Conservation (phyloP, 164 flowering plant genomes). For the Tinospora cordifolia region DNA sequence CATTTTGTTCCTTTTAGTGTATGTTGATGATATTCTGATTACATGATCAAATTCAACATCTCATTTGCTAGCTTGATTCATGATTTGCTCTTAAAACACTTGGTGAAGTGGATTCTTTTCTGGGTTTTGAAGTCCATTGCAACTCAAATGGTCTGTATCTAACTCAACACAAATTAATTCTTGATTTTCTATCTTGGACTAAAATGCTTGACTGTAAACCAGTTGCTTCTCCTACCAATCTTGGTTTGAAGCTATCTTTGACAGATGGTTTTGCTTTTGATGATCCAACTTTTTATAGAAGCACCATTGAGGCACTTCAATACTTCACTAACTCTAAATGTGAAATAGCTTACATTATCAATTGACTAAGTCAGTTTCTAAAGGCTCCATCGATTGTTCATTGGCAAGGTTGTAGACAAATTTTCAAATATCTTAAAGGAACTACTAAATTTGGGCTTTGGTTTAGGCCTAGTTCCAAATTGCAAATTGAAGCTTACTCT, state of each 20-base stretch:
- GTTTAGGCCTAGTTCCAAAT: neutral
- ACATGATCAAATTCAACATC: neutral
- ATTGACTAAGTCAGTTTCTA: neutral
- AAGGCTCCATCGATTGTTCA: neutral
- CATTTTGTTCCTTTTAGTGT: neutral
- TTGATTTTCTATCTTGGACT: neutral
- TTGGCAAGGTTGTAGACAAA: neutral
- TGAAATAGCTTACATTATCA: neutral
- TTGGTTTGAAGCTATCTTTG: no score
- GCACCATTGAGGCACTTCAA: no score
- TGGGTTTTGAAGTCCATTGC: neutral
- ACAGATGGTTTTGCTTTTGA: no score
- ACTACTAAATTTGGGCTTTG: neutral
- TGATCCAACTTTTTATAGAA: no score
- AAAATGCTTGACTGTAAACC: neutral
- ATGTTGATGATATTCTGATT: neutral
- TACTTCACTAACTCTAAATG: neutral
- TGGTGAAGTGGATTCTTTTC: neutral
- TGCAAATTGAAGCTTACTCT: neutral
- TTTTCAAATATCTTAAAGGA: neutral
- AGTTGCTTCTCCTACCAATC: no score
- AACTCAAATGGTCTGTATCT: neutral
- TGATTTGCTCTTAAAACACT: neutral
- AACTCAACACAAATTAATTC: neutral
- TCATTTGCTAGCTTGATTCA: neutral